Percentiles rank a stretch among this genome's conserved stretches.
Evolutionary conservation across 345 rosid genomes (phyloP).

Genomic region (Rhizophora apiculata): DNA sequence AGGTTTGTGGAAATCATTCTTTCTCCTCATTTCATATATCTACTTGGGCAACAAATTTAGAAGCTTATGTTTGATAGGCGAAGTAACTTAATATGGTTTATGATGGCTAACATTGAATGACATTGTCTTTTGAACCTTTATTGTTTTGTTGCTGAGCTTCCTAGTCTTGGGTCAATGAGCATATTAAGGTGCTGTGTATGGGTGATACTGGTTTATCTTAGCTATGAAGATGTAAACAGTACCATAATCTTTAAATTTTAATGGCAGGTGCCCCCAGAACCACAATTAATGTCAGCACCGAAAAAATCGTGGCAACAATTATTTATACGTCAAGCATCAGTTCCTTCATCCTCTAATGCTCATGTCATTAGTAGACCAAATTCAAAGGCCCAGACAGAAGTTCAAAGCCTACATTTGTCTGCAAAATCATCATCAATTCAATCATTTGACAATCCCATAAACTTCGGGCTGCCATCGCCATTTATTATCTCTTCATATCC

Average conservation of each 20-base stretch:
- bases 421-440: conserved; percentile 46
- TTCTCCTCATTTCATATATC: background rate
- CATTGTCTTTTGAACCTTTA: too few relatives aligned
- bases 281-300: conserved; percentile 50
- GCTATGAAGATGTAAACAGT: conserved; percentile 7
- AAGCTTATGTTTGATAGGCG: background rate
- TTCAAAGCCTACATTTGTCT: conserved; percentile 45
- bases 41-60: background rate
- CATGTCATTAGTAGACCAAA: conserved; percentile 70
- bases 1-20: background rate
- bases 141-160: too few relatives aligned
- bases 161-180: too few relatives aligned
- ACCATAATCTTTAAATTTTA: conserved; percentile 23
- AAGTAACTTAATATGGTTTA: too few relatives aligned
- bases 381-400: conserved; percentile 50
- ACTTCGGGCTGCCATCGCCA: conserved; percentile 84
- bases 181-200: too few relatives aligned
- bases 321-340: conserved; percentile 60
- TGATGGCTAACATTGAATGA: too few relatives aligned
- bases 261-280: conserved; percentile 65
- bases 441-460: conserved; percentile 77
- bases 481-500: conserved; percentile 50
- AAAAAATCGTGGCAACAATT: conserved; percentile 93
- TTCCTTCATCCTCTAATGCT: conserved; percentile 47
- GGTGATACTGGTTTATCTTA: conserved; percentile 1